phyloP scores from a whole-genome alignment of 306 rosid species.

The Senna siamea region DNA sequence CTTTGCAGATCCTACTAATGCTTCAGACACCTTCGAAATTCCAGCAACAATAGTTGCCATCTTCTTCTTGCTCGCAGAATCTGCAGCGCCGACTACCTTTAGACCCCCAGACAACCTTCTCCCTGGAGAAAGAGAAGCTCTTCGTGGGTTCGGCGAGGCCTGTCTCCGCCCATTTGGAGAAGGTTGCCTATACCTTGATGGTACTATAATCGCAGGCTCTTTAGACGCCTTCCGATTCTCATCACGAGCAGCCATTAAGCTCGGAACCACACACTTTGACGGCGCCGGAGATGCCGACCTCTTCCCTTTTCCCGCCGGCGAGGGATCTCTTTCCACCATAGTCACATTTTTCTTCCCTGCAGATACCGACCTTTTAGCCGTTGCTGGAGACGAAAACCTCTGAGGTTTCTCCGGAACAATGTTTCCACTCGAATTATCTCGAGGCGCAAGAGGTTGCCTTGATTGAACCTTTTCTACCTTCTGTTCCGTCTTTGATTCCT shows the following conservation, averaged over 20 bases:
- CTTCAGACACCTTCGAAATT: constrained; percentile 75
- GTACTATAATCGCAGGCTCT: constrained; percentile 86
- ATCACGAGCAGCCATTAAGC: constrained; percentile 73
- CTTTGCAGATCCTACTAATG: constrained; percentile 70
- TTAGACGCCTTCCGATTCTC: constrained; percentile 62
- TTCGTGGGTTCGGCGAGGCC: constrained; percentile 71
- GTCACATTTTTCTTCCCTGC: constrained; percentile 53
- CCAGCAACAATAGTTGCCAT: constrained; percentile 67
- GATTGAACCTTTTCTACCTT: constrained; percentile 46
- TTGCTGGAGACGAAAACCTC: constrained; percentile 86
- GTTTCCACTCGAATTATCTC: constrained; percentile 58
- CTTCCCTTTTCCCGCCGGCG: constrained; percentile 76
- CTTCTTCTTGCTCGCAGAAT: constrained; percentile 73
- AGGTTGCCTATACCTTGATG: constrained; percentile 91
- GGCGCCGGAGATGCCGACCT: constrained; percentile 91
- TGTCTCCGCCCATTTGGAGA: constrained; percentile 82
- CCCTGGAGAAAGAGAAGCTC: constrained; percentile 86
- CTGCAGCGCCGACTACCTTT: constrained; percentile 51
- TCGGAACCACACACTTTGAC: constrained; percentile 88
- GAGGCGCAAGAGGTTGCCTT: constrained; percentile 68
- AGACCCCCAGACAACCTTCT: constrained; percentile 77
- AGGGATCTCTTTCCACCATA: constrained; percentile 71
- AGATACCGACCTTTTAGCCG: constrained; percentile 65
- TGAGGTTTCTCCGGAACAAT: constrained; percentile 50
- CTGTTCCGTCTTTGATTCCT: constrained; percentile 30